Evolutionary conservation across 345 rosid genomes (phyloP).

Genomic region (Acer yangbiense): DNA sequence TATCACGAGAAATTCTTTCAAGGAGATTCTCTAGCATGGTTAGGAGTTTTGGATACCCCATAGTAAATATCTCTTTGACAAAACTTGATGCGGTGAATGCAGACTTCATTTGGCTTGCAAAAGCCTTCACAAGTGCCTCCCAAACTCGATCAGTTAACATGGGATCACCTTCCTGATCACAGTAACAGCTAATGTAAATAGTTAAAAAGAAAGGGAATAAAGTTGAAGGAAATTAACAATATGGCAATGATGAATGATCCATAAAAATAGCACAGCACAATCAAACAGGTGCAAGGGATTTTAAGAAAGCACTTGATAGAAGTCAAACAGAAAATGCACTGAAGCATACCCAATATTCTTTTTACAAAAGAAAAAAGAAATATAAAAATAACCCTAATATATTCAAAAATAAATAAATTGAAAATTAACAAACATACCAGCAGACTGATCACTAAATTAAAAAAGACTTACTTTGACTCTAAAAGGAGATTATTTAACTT

Average conservation of each 20-base stretch:
- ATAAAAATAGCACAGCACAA: neutral
- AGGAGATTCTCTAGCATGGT: conserved; percentile 82
- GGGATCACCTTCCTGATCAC: conserved; percentile 73
- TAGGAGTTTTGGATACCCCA: conserved; percentile 91
- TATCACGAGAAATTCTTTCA: conserved; percentile 78
- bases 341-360: neutral
- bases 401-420: neutral
- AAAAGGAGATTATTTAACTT: neutral
- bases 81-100: conserved; percentile 97
- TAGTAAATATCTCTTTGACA: conserved; percentile 90
- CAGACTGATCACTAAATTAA: neutral
- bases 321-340: neutral
- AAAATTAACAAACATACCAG: neutral
- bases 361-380: neutral
- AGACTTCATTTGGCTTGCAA: conserved; percentile 92
- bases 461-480: neutral
- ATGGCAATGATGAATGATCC: neutral
- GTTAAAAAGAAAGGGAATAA: conserved; percentile 14
- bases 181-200: conserved; percentile 31
- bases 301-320: neutral
- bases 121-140: conserved; percentile 94
- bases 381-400: neutral
- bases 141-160: conserved; percentile 89
- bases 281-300: too few relatives aligned
- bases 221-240: conserved; percentile 15